Conservation (phyloP, 2,329 filamentous ascomycete species). For the Aspergillus aculeatinus region DNA sequence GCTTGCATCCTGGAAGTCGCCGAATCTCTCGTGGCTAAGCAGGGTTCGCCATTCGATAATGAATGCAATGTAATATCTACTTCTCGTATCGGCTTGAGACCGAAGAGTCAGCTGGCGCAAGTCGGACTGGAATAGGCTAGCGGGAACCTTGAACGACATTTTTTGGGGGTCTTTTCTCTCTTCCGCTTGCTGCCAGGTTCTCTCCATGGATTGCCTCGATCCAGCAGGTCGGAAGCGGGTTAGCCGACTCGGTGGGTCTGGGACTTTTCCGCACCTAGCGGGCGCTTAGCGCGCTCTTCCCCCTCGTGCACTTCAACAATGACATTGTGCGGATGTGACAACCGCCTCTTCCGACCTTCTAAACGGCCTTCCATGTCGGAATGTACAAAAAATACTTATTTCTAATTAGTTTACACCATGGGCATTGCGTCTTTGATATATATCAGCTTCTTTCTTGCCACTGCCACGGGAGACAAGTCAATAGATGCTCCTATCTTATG, state of each 20-base stretch:
- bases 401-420: too few relatives aligned
- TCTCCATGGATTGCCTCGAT: background rate
- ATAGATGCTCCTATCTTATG: too few relatives aligned
- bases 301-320: background rate
- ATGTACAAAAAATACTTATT: too few relatives aligned
- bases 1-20: background rate
- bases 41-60: background rate
- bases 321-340: background rate
- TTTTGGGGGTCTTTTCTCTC: background rate
- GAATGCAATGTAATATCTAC: background rate
- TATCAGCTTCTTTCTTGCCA: background rate
- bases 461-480: background rate
- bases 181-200: background rate
- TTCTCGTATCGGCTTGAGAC: too few relatives aligned
- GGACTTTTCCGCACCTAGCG: background rate
- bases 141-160: background rate
- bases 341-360: background rate
- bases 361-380: too few relatives aligned
- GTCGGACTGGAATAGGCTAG: background rate
- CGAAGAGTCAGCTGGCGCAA: background rate
- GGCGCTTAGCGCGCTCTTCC: background rate
- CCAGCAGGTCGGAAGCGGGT: background rate
- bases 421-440: background rate
- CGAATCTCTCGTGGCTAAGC: background rate
- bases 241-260: background rate